Evolutionary conservation across 2,329 filamentous ascomycete species (phyloP), one percentile per base, ranked within the genome.

Genomic region (Ceratocystiopsis brevicomis): DNA sequence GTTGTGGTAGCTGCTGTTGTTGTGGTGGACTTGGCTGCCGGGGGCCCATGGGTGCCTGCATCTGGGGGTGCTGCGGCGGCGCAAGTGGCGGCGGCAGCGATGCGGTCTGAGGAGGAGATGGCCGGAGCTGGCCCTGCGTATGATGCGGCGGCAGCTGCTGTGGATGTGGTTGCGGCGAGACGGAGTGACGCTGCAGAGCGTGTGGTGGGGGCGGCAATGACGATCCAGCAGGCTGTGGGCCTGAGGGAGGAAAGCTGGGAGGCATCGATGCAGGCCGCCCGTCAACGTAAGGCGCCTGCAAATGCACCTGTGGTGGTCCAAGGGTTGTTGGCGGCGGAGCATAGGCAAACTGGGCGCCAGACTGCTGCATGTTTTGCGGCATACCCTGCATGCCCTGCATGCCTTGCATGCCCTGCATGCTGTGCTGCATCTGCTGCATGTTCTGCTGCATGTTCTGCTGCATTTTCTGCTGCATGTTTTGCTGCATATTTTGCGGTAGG

Each of bases 261-360:
- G 82, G 81, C 56, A 83, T 71, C 1, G 83, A 83, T 32, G 78
- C 71, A 47, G 81, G 71, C 46, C 80, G 71, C 55, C 81, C 83
- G 48, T 88, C 79, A 52, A 84, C 68, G 53, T 81, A 90, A 12
- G 73, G 66, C 50, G 33, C 33, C 6, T 81, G 78, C 54, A 82
- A 75, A 35, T 68, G 66, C 43, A 63, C 43, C 3, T 43, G 59
- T 47, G 56, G 50, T 44, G 56, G 57, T 38, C 25, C 52, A 45
- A 45, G 46, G 1, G 41, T 40, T 1, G 43, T 44, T 4, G 52
- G 59, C 44, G 50, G 59, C 25, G 53, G 54, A 15, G 54, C 55
- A 40, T 62, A 64, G 4, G 59, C 50, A 40, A 58, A 64, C 41
- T 59, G 62, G 13, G 58, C 54, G n/a, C 58, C 59, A 10, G 51